phyloP scores from a whole-genome alignment of 148 eudicot genomes.

The Camellia lanceoleosa region DNA sequence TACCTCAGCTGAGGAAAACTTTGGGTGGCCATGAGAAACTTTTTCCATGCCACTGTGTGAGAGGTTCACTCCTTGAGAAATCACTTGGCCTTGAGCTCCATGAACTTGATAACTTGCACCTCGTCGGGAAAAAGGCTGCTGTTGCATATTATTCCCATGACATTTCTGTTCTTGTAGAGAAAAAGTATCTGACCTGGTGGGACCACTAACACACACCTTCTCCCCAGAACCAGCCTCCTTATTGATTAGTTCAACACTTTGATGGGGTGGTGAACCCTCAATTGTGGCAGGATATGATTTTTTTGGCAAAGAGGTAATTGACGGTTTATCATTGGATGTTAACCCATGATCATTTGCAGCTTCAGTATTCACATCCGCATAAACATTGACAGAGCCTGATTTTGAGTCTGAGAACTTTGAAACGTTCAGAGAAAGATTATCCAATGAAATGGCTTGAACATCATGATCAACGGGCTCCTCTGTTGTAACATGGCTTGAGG shows the following conservation, averaged over 20 bases:
- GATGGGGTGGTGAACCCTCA: not conserved
- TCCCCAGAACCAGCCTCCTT: constrained; percentile 14
- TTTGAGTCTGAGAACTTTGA: constrained; percentile 20
- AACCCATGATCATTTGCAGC: constrained; percentile 7
- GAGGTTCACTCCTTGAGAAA: constrained; percentile 36
- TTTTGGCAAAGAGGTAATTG: constrained; percentile 14
- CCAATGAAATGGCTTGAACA: constrained; percentile 37
- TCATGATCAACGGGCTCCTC: constrained; percentile 42
- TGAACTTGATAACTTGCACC: constrained; percentile 33
- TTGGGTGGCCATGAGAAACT: constrained; percentile 37
- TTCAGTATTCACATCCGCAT: constrained; percentile 14
- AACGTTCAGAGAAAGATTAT: constrained; percentile 27
- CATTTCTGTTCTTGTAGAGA: constrained; percentile 16
- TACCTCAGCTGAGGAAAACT: constrained; percentile 43
- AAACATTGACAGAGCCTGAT: constrained; percentile 10
- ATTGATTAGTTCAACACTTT: constrained; percentile 11
- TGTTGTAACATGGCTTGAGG: constrained; percentile 32
- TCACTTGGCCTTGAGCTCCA: constrained; percentile 40
- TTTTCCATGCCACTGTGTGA: constrained; percentile 39
- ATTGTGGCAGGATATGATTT: constrained; percentile 9
- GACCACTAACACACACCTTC: constrained; percentile 10
- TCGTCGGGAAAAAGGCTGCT: constrained; percentile 15
- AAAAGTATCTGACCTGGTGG: constrained; percentile 15
- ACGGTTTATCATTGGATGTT: constrained; percentile 12
- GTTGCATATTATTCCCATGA: constrained; percentile 17